Base-by-base conservation (phyloP, 2,329 filamentous ascomycete genomes). In the Cercospora sp. region DNA sequence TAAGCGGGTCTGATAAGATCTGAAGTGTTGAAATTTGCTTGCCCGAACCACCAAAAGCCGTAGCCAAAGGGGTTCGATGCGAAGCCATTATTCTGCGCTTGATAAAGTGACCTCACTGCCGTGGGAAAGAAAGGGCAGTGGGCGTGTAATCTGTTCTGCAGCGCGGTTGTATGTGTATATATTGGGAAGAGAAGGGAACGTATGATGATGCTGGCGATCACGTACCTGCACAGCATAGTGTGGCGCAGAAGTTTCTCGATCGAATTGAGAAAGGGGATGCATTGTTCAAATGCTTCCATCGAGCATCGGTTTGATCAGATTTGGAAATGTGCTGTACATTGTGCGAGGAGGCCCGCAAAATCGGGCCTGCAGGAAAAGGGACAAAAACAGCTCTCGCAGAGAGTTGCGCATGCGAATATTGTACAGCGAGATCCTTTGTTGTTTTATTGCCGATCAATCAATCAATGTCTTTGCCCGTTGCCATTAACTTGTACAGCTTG, bases 141-240 rank as follows among this genome's bases (percentile, higher is more conserved):
- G 75, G 76, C 74, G 73, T 74, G 61, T 71, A 68, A 75, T 77
- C 75, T 77, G 75, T 77, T 76, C 75, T 73, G 71, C 73, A 70
- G 74, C 76, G 73, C 74, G 65, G 12, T 16, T 16, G 21, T 16
- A n/a, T 45, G 28, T 55, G 28, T 69, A 45, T 64, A 13, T 28
- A 53, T 37, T 62, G 69, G 51, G 58, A 58, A 66, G 57, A 45
- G 34, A 28, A 30, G 28, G 8, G 28, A 8, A 49, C 10, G 12
- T 3, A 32, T 32, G 7, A 8, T 24, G 43, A 13, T 53, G 45
- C 9, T 28, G 34, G n/a, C 28, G 28, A 12, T 30, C 12, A 37
- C 34, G 12, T 28, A 58, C 34, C 21, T 64, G 16, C 49, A 43
- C 9, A 3, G 30, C 9, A 9, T 26, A 10, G 30, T 24, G n/a